Evolutionary conservation across 352 stramenopile species (phyloP).

Genomic region (Globisporangium sylvaticum): DNA sequence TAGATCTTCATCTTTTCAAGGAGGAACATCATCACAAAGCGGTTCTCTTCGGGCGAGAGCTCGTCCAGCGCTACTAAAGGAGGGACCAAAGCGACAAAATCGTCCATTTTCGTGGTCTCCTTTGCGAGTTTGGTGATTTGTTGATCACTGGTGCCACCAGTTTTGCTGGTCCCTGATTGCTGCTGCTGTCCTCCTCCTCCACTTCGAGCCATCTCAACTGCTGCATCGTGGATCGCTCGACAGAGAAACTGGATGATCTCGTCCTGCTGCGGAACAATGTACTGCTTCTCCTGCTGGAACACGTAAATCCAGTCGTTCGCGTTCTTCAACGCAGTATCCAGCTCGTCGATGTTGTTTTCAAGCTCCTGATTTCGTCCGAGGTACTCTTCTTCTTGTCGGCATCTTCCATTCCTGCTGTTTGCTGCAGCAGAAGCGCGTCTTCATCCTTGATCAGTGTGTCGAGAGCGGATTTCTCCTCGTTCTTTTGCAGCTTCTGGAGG

Average conservation of each 20-base stretch:
- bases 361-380: conserved; percentile 10
- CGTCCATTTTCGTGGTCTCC: conserved; percentile 33
- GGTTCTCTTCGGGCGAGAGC: conserved; percentile 39
- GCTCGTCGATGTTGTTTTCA: conserved; percentile 13
- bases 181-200: not conserved
- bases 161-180: not conserved
- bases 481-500: conserved; percentile 46
- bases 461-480: conserved; percentile 10
- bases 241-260: conserved; percentile 64
- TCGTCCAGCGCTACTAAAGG: conserved; percentile 43
- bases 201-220: conserved; percentile 10
- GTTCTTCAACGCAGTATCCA: conserved; percentile 30
- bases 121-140: conserved; percentile 21
- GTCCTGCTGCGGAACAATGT: conserved; percentile 54
- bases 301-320: conserved; percentile 45
- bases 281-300: conserved; percentile 55
- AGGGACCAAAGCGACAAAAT: conserved; percentile 27
- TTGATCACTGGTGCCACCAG: not conserved
- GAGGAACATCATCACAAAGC: conserved; percentile 46
- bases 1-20: conserved; percentile 64
- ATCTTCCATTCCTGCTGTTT: not conserved
- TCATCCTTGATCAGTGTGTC: conserved; percentile 10
- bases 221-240: conserved; percentile 32
- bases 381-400: conserved; percentile 15
- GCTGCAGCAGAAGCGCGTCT: not conserved